Evolutionary conservation across 1,284 basidiomycete species (phyloP).

Genomic region (Trichosporon faecale): DNA sequence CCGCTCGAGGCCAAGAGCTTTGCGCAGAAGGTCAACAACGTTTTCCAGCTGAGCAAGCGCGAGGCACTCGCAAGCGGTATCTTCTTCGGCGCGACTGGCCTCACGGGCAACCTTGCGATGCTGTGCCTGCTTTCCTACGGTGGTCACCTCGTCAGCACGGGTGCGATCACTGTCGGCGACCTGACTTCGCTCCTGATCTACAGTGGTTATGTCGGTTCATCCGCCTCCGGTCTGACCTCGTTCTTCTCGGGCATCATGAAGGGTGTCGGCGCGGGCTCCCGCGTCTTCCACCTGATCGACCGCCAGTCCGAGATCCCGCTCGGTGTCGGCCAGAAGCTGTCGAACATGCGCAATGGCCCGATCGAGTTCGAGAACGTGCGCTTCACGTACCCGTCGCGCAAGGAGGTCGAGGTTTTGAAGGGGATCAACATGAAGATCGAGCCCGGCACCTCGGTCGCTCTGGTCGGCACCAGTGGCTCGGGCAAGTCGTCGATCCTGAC

Average conservation of each 20-base stretch:
- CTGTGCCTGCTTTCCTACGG: slow-evolving; percentile 88
- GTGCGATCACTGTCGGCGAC: slow-evolving; percentile 85
- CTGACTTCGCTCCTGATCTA: slow-evolving; percentile 88
- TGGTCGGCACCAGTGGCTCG: slow-evolving; percentile 83
- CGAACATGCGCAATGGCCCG: slow-evolving; percentile 60
- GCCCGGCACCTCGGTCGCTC: slow-evolving; percentile 81
- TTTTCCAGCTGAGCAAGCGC: slow-evolving; percentile 74
- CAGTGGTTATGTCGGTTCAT: slow-evolving; percentile 64
- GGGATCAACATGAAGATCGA: slow-evolving; percentile 72
- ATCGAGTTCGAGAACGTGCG: slow-evolving; percentile 74
- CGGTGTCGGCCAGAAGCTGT: slow-evolving; percentile 60
- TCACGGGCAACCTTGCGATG: slow-evolving; percentile 91
- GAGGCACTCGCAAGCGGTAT: slow-evolving; percentile 88
- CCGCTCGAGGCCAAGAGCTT: slow-evolving; percentile 65
- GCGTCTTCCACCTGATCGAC: slow-evolving; percentile 91
- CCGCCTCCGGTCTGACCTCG: slow-evolving; percentile 52
- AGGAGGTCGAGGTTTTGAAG: slow-evolving; percentile 71
- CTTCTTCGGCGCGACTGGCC: slow-evolving; percentile 89
- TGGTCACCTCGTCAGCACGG: slow-evolving; percentile 81
- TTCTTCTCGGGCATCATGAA: slow-evolving; percentile 54
- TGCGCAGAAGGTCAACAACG: slow-evolving; percentile 60
- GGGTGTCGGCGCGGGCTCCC: slow-evolving; percentile 77
- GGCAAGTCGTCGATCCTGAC: slow-evolving; percentile 90
- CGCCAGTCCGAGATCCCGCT: slow-evolving; percentile 69
- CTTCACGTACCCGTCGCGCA: slow-evolving; percentile 83